A percentile compares a stretch with the other conserved stretches of the same genome.
phyloP scores from a whole-genome alignment of 208 protist species.

The Trichomonas vaginalis region DNA sequence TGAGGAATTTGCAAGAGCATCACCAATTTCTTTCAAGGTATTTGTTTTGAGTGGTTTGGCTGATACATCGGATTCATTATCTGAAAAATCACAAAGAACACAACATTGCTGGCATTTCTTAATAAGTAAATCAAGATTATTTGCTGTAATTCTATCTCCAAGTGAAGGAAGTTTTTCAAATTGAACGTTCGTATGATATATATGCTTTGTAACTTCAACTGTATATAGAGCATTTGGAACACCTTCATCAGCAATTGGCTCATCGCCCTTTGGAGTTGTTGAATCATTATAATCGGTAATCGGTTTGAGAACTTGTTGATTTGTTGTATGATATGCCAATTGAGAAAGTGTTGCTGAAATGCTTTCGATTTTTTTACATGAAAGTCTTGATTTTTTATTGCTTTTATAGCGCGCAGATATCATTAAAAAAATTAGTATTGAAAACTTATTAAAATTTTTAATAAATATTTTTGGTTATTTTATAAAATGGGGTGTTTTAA shows the following conservation, averaged over 20 bases:
- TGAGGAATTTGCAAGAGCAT: neutral
- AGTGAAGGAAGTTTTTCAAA: neutral
- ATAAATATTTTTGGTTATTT: no score
- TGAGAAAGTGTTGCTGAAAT: neutral
- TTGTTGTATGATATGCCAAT: neutral
- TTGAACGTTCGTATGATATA: neutral
- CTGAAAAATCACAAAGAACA: neutral
- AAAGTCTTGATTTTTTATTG: neutral
- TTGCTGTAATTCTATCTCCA: neutral
- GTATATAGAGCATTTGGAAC: neutral
- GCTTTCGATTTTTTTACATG: neutral
- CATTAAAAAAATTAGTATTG: neutral
- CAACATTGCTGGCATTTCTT: neutral
- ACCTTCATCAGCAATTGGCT: neutral
- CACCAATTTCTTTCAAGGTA: neutral
- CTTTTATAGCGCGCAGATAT: neutral
- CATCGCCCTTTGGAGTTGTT: neutral
- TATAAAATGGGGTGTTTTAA: no score
- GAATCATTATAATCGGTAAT: neutral
- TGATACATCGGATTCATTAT: neutral
- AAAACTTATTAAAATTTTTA: neutral
- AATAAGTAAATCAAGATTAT: neutral
- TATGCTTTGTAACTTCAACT: neutral
- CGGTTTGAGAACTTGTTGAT: neutral
- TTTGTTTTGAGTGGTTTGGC: neutral